These are phyloP conservation scores for Fraxinus latifolia DNA, from an alignment of 305 asterid genomes.

Conservation along the genomic window DNA sequence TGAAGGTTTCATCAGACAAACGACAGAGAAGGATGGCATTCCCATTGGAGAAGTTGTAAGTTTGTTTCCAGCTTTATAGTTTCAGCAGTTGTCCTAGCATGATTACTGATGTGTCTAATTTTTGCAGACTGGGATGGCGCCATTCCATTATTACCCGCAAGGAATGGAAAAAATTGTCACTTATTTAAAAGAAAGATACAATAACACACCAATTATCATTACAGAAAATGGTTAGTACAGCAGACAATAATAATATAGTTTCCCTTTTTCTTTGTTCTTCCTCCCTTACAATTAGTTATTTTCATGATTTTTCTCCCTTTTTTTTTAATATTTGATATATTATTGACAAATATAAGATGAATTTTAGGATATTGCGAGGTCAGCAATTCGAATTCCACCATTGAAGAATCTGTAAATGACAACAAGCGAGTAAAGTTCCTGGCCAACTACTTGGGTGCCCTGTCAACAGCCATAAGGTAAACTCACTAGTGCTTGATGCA, in stretches of 20 bases:
- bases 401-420: conserved; percentile 26
- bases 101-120: not conserved
- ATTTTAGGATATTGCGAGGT: conserved; percentile 40
- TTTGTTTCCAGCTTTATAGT: not conserved
- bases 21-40: conserved; percentile 39
- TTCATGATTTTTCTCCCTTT: not conserved
- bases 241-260: not conserved
- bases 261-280: not conserved
- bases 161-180: not conserved
- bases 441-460: conserved; percentile 35
- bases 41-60: conserved; percentile 50
- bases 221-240: conserved; percentile 3
- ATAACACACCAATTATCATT: conserved; percentile 1
- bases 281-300: not conserved
- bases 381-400: conserved; percentile 27
- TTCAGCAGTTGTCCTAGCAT: not conserved
- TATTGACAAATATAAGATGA: not conserved
- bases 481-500: not conserved
- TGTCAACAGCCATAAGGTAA: conserved; percentile 46
- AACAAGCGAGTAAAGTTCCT: conserved; percentile 40
- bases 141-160: not conserved
- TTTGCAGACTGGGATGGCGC: not conserved
- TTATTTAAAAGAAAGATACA: not conserved
- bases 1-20: conserved; percentile 40
- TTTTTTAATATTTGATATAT: not conserved